These are phyloP conservation scores for Dictyostelium citrinum DNA, from an alignment of 78 protist genomes.

Conservation along the genomic window DNA sequence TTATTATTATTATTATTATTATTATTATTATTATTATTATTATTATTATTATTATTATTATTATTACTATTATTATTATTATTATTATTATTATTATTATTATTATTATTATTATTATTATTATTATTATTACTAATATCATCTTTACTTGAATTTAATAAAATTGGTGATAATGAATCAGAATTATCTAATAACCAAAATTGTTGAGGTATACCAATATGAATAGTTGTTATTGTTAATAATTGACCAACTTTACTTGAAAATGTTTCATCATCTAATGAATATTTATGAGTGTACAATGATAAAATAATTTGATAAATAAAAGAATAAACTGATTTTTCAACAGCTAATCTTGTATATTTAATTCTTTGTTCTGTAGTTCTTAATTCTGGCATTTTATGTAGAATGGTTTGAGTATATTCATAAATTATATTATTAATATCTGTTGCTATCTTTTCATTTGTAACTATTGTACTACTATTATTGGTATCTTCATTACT, in stretches of 20 bases:
- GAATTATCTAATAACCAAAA: conserved; percentile 50
- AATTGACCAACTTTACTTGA: conserved; percentile 5
- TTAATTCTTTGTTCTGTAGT: not conserved
- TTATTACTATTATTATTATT: not conserved
- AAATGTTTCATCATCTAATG: conserved; percentile 15
- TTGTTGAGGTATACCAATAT: conserved; percentile 32
- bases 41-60: not conserved
- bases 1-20: not conserved
- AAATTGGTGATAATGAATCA: not conserved
- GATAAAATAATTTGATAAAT: conserved; percentile 4
- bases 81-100: not conserved
- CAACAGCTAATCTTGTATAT: conserved; percentile 13
- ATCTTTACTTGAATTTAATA: not conserved
- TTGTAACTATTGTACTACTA: not conserved
- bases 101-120: not conserved
- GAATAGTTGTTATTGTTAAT: conserved; percentile 36
- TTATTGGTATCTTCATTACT: not conserved
- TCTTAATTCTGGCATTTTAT: conserved; percentile 8
- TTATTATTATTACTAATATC: not conserved
- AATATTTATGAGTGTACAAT: conserved; percentile 1
- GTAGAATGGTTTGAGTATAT: not conserved
- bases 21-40: not conserved
- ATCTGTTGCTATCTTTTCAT: not conserved
- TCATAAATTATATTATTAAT: conserved; percentile 15
- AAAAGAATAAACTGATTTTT: conserved; percentile 3